These are phyloP conservation scores for Cyclotella distinguenda DNA, from an alignment of 108 stramenopile species.

Conservation along the genomic window DNA sequence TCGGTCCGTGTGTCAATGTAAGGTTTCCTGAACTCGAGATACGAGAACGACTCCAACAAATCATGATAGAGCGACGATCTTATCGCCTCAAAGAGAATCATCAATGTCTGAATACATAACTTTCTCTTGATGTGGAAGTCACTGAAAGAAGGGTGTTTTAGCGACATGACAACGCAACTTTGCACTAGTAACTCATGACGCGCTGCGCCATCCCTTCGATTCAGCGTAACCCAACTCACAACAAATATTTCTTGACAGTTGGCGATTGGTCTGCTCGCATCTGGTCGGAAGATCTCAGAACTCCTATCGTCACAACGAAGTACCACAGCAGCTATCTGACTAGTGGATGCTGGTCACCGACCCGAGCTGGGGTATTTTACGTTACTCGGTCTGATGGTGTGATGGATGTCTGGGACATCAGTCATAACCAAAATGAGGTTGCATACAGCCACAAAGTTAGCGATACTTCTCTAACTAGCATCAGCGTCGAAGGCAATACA, in stretches of 20 bases:
- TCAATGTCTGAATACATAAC: conserved; percentile 15
- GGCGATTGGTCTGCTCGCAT: conserved; percentile 91
- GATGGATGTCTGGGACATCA: conserved; percentile 86
- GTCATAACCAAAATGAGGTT: conserved; percentile 84
- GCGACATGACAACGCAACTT: conserved; percentile 17
- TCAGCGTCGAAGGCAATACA: conserved; percentile 66
- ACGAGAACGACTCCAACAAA: conserved; percentile 16
- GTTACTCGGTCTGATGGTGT: conserved; percentile 84
- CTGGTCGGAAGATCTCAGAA: conserved; percentile 85
- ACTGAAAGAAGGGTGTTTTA: not conserved
- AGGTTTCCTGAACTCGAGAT: conserved; percentile 25
- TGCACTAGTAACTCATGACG: conserved; percentile 12
- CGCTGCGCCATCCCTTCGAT: too few species aligned
- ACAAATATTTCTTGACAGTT: conserved; percentile 85
- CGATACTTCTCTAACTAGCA: conserved; percentile 65
- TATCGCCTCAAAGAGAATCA: conserved; percentile 13
- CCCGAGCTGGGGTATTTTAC: conserved; percentile 88
- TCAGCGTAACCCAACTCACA: conserved; percentile 82
- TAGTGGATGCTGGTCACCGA: conserved; percentile 84
- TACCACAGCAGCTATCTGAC: conserved; percentile 80
- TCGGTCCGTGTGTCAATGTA: too few species aligned
- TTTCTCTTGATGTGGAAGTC: conserved; percentile 21
- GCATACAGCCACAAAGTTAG: conserved; percentile 89
- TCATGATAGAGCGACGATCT: not conserved
- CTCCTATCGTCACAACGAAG: conserved; percentile 82